These are phyloP conservation scores for Exophiala bonariae DNA, from an alignment of 2,329 filamentous ascomycete genomes.

Conservation along the genomic window DNA sequence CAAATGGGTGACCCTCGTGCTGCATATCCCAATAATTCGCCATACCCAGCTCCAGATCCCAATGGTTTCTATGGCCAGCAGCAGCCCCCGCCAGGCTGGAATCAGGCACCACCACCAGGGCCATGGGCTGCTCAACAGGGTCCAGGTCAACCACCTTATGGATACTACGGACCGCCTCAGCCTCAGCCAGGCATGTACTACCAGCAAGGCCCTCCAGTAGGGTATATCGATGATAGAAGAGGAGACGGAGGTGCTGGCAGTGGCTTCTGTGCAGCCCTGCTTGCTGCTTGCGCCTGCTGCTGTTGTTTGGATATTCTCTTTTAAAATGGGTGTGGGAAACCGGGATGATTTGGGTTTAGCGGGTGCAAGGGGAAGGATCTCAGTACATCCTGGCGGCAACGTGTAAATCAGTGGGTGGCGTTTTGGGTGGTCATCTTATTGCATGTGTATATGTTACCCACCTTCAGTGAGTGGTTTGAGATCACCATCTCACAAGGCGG, in stretches of 20 bases:
- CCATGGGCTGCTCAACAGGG: slow-evolving; percentile 10
- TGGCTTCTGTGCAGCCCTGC: slow-evolving; percentile 44
- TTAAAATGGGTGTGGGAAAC: slow-evolving; percentile 29
- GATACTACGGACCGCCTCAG: slow-evolving; percentile 23
- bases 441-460: too few species aligned
- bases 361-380: not conserved
- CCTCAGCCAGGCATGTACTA: slow-evolving; percentile 31
- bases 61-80: slow-evolving; percentile 19
- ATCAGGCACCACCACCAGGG: slow-evolving; percentile 14
- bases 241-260: slow-evolving; percentile 33
- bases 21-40: slow-evolving; percentile 12
- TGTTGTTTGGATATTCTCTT: slow-evolving; percentile 55
- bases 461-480: too few species aligned
- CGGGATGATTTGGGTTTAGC: not conserved
- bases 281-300: slow-evolving; percentile 50
- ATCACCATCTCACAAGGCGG: too few species aligned
- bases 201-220: slow-evolving; percentile 34
- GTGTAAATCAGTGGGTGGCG: too few species aligned
- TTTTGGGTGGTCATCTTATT: too few species aligned
- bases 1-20: slow-evolving; percentile 12
- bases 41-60: slow-evolving; percentile 18
- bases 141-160: slow-evolving; percentile 15
- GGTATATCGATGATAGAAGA: slow-evolving; percentile 35
- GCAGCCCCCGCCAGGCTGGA: slow-evolving; percentile 21
- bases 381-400: not conserved